Evolutionary conservation across 164 flowering plant species (phyloP).

Genomic region (Umbilicus rupestris): DNA sequence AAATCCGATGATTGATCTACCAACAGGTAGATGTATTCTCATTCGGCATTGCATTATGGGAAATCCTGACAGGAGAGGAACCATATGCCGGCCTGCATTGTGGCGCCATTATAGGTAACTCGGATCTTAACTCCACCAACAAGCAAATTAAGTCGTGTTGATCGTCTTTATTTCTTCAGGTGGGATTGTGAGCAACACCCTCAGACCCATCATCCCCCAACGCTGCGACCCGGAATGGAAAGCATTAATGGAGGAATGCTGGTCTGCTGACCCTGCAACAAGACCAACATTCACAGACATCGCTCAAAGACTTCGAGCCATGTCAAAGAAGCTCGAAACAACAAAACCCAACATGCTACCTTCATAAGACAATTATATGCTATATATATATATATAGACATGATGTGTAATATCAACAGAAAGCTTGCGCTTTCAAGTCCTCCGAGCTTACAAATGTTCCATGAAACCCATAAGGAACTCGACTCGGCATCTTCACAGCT

Average conservation of each 20-base stretch:
- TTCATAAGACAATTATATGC: no score
- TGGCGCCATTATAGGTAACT: constrained; percentile 61
- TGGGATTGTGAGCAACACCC: constrained; percentile 47
- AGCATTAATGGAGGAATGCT: constrained; percentile 49
- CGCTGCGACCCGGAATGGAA: constrained; percentile 49
- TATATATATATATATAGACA: neutral
- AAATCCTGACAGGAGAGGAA: constrained; percentile 80
- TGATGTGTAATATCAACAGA: neutral
- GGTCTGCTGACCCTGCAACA: constrained; percentile 39
- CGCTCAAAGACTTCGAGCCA: constrained; percentile 30
- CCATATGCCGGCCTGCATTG: constrained; percentile 88
- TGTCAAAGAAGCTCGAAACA: constrained; percentile 29
- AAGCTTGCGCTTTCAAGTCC: constrained; percentile 6
- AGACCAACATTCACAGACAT: constrained; percentile 55
- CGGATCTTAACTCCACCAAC: neutral
- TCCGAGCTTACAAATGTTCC: constrained; percentile 3
- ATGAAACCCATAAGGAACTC: constrained; percentile 9
- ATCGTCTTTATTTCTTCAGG: no score
- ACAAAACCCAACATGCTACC: constrained; percentile 17
- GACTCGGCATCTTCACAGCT: neutral
- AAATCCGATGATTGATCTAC: neutral
- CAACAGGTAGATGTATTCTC: constrained; percentile 56
- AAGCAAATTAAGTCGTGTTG: no score
- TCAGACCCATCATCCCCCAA: constrained; percentile 47
- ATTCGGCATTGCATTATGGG: constrained; percentile 88